Base-by-base conservation (phyloP, 83 land plant species). In the Picea abies region DNA sequence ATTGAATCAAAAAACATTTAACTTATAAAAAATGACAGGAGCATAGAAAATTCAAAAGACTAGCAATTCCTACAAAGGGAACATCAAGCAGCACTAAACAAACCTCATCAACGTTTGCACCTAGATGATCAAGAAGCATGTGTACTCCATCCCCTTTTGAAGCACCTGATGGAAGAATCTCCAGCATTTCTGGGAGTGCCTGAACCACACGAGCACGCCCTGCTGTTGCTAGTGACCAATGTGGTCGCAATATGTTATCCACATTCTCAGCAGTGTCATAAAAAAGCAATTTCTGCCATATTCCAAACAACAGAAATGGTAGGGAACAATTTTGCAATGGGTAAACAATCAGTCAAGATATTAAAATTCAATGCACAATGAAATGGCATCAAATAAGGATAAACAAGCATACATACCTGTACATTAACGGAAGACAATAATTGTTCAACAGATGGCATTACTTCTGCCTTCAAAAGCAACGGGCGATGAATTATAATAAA, bases 101-200 rank as follows among this genome's bases (percentile, higher is more conserved):
- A 82, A 97, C 99, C 94, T 97, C 99, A 26, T 91, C 85, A 83
- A 87, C 79, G 25, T 80, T 70, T 29, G 90, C 86, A 76, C 90
- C 89, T 82, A 97, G 87, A 88, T 97, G 97, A 70, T 96, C 90
- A 26, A 97, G 93, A 84, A 95, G 89, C 86, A 90, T 62, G 68
- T 77, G 83, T 9, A 97, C 99, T 69, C 99, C 97, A 80, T 69
- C 84, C 9, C 99, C 99, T 87, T 95, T 97, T 60, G 99, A 97
- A 20, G 92, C 88, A 22, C 94, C 95, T 56, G 81, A 77, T 12
- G 99, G 99, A 32, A 97, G 89, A 19, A 97, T 91, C 84, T 97
- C 99, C 87, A 97, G 90, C 92, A 96, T 96, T 37, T 96, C 97
- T 16, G 91, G 73, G 56, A 79, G 89, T 25, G 95, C 94, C 86